Conservation (phyloP, 2,329 filamentous ascomycete genomes). For the Lecanosticta acicola region DNA sequence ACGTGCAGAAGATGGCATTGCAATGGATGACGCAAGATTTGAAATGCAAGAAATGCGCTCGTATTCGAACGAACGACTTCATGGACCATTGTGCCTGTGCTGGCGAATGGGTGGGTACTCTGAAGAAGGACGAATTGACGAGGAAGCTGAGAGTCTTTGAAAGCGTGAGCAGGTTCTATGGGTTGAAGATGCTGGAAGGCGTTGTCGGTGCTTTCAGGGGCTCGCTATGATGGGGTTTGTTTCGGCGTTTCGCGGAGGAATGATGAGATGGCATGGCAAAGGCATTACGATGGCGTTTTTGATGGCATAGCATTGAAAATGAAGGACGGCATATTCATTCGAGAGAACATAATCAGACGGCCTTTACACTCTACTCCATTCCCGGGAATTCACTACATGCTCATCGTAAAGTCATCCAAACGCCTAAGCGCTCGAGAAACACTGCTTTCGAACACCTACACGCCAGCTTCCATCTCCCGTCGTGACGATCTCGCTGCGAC, state of each 20-base stretch:
- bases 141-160: constrained; percentile 63
- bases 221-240: background rate
- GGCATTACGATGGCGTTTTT: background rate
- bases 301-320: background rate
- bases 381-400: background rate
- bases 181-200: constrained; percentile 70
- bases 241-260: background rate
- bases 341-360: background rate
- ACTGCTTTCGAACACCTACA: too few species aligned
- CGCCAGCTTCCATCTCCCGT: too few species aligned
- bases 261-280: constrained; percentile 1
- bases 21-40: constrained; percentile 88
- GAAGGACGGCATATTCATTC: background rate
- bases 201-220: constrained; percentile 49
- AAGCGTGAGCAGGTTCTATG: constrained; percentile 72
- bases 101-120: constrained; percentile 71
- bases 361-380: background rate
- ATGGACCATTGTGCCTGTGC: constrained; percentile 95
- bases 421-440: too few species aligned
- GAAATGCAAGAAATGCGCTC: constrained; percentile 67
- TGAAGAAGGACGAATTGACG: constrained; percentile 61
- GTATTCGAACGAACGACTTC: constrained; percentile 78
- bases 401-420: background rate
- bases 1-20: constrained; percentile 67
- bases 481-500: too few species aligned